These are phyloP conservation scores for Rosa chinensis DNA, from an alignment of 306 rosid genomes.

Conservation along the genomic window DNA sequence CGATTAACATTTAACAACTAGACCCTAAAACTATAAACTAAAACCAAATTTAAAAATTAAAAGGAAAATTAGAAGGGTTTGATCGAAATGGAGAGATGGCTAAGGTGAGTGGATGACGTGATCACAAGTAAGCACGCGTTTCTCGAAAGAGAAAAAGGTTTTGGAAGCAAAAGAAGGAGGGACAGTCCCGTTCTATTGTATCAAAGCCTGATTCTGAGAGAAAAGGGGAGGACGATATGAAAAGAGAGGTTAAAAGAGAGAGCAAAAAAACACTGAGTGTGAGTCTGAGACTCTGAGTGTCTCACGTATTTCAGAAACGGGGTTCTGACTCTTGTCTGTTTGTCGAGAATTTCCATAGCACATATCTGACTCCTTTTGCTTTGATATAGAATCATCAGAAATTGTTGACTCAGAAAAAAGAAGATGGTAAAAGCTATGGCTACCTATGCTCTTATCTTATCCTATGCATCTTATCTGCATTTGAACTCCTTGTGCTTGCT, in stretches of 20 bases:
- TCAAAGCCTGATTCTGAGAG: conserved; percentile 31
- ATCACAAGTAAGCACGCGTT: conserved; percentile 68
- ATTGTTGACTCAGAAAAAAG: conserved; percentile 22
- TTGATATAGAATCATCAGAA: conserved; percentile 8
- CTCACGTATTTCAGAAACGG: conserved; percentile 32
- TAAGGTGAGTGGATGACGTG: conserved; percentile 54
- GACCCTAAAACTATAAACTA: background rate
- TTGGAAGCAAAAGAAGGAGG: conserved; percentile 37
- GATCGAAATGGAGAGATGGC: background rate
- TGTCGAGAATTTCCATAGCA: conserved; percentile 73
- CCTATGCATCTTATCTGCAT: background rate
- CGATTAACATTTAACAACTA: conserved; percentile 1
- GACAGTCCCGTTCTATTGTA: conserved; percentile 44
- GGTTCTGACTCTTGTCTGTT: conserved; percentile 64
- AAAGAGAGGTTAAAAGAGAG: conserved; percentile 1
- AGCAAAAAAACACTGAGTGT: conserved; percentile 23
- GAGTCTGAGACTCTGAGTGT: conserved; percentile 30
- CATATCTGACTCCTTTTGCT: conserved; percentile 31
- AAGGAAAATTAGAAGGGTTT: background rate
- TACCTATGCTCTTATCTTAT: conserved; percentile 1
- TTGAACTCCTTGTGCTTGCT: conserved; percentile 5
- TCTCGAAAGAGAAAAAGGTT: conserved; percentile 53
- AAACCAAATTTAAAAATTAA: background rate
- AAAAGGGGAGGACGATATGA: conserved; percentile 1
- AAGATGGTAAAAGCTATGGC: background rate